These are phyloP conservation scores for Curvularia verruculosa DNA, from an alignment of 2,329 filamentous ascomycete species.

Conservation along the genomic window DNA sequence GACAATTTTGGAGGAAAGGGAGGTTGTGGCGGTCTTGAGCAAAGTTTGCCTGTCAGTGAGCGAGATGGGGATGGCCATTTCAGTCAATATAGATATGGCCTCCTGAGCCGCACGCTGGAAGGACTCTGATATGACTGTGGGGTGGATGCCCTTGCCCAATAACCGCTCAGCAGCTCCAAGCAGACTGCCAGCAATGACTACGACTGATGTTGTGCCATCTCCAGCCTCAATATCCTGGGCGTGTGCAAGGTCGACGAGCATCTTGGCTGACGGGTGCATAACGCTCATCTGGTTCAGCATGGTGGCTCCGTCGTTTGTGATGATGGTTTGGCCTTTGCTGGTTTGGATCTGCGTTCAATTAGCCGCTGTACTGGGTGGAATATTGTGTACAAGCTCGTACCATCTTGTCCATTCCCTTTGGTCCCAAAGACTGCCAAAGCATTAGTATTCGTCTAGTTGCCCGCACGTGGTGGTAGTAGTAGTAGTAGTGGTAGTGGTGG, in stretches of 20 bases:
- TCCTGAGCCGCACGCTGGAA: constrained; percentile 94
- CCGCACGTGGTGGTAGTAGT: constrained; percentile 23
- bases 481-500: neutral
- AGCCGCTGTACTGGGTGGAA: constrained; percentile 7
- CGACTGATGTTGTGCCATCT: constrained; percentile 97
- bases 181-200: constrained; percentile 95
- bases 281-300: constrained; percentile 99
- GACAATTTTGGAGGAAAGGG: constrained; percentile 97
- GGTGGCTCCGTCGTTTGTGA: constrained; percentile 99
- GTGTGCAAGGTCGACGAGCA: constrained; percentile 96
- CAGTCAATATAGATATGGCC: constrained; percentile 86
- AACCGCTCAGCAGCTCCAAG: constrained; percentile 91
- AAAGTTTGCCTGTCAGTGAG: constrained; percentile 87
- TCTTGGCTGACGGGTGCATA: constrained; percentile 99
- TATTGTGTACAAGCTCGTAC: constrained; percentile 42
- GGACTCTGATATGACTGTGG: constrained; percentile 94
- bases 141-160: constrained; percentile 88
- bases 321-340: constrained; percentile 95
- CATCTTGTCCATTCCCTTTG: constrained; percentile 99
- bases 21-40: constrained; percentile 95
- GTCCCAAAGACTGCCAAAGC: constrained; percentile 73
- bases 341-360: constrained; percentile 73
- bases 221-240: constrained; percentile 98
- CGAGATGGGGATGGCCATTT: constrained; percentile 93
- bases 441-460: constrained; percentile 32